Base-by-base conservation (phyloP, 805 yeast species). In the Novakomyces olei region DNA sequence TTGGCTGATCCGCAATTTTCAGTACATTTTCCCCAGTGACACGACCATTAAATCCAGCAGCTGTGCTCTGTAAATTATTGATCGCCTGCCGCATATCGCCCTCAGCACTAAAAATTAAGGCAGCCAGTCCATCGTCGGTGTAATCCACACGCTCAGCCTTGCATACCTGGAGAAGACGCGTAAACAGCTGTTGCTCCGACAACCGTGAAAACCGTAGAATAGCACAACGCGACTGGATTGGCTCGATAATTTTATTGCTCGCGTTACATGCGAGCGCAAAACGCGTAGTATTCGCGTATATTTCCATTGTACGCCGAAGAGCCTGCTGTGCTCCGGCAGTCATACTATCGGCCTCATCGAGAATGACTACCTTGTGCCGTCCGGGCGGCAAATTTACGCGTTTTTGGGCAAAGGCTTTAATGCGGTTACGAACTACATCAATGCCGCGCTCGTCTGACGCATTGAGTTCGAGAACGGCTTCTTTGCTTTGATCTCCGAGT, bases 41-140 rank as follows among this genome's bases (percentile, higher is more conserved):
- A 35, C 77, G 63, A 3, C 76, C 83, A 16, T 19, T 25, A 54
- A 83, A 83, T 2, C 98, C 98, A 1, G 94, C 80, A 20, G 73
- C 85, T 0, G 95, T 81, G 46, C 92, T 73, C 49, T 88, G 98
- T 37, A 88, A 51, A 52, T 88, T 88, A 48, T 88, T 88, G 30
- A 88, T 67, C 0, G 96, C 98, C 53, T 88, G 98, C 51, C 98
- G 70, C 98, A 88, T 85, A 49, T 88, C 98, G 37, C 98, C 98
- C 48, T 88, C 98, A 0, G 94, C 91, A 0, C 95, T 74, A 55
- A 88, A 88, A 10, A 88, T 70, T 37, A 88, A 62, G 0, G 98
- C 96, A 42, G 80, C 80, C 23, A 88, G 54, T 0, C 98, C 98
- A 50, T 80, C 94, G 39, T 80, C 77, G 12, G 83, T 69, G 51